Percentiles rank a stretch among this genome's conserved stretches.
Conservation (phyloP, 352 stramenopile species). For the Globisporangium megalacanthum region DNA sequence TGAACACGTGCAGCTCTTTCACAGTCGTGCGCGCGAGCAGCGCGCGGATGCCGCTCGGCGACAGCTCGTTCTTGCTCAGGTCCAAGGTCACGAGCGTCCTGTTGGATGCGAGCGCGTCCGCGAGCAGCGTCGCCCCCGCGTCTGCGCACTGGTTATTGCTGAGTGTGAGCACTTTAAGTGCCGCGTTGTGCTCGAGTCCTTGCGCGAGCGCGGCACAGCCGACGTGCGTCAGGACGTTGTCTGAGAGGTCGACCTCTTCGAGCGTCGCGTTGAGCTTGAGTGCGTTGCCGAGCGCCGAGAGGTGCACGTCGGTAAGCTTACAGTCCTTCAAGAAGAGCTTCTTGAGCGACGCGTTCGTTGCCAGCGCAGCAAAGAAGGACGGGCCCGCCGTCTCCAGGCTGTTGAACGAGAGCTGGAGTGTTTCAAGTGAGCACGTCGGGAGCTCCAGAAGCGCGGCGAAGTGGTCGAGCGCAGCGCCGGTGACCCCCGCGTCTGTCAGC, state of each 20-base stretch:
- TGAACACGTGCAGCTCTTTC: conserved; percentile 66
- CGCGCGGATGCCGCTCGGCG: conserved; percentile 31
- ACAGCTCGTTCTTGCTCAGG: conserved; percentile 66
- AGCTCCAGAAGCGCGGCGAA: conserved; percentile 35
- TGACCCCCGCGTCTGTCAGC: conserved; percentile 42
- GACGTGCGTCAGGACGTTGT: conserved; percentile 45
- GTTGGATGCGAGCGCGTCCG: conserved; percentile 27
- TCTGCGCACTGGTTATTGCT: conserved; percentile 61
- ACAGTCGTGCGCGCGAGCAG: conserved; percentile 41
- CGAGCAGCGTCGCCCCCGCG: conserved; percentile 33
- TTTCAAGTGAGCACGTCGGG: conserved; percentile 44
- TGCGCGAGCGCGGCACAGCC: conserved; percentile 32
- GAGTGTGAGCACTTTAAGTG: conserved; percentile 40
- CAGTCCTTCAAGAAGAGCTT: conserved; percentile 65
- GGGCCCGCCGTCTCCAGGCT: conserved; percentile 24
- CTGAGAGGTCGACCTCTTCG: conserved; percentile 55
- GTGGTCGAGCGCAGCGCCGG: conserved; percentile 36
- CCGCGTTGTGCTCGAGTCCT: conserved; percentile 40
- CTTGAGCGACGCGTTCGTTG: conserved; percentile 52
- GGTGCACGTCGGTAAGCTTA: conserved; percentile 43
- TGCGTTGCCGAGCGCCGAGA: conserved; percentile 30
- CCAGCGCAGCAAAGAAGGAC: conserved; percentile 55
- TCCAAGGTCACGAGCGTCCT: conserved; percentile 50
- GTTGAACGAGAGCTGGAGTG: conserved; percentile 73
- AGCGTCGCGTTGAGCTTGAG: conserved; percentile 48